A percentile compares a stretch with the other conserved stretches of the same genome.
Conservation (phyloP, 371 early-diverging fungal genomes). For the Mortierella sp. region DNA sequence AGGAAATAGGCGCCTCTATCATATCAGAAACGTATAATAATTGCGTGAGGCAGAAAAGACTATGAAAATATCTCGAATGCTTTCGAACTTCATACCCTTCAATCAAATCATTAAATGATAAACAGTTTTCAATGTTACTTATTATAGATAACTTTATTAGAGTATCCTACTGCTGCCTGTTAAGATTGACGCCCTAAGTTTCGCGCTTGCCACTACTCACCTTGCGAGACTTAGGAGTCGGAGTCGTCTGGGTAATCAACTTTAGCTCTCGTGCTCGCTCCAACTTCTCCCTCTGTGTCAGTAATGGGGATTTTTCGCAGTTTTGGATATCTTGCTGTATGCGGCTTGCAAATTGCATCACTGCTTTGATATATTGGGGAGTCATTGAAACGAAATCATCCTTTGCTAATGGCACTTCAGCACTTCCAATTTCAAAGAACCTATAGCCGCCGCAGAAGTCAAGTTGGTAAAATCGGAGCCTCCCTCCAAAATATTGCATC, state of each 20-base stretch:
- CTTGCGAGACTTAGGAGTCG: not conserved
- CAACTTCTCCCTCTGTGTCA: not conserved
- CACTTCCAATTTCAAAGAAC: not conserved
- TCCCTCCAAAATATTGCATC: not conserved
- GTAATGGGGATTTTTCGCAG: not conserved
- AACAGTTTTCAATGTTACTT: too few relatives aligned
- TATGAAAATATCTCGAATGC: too few relatives aligned
- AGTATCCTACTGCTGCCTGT: too few relatives aligned
- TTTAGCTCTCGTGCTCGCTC: not conserved
- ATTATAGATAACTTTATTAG: too few relatives aligned
- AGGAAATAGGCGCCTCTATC: too few relatives aligned
- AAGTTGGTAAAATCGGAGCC: slow-evolving; percentile 4
- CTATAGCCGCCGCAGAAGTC: not conserved
- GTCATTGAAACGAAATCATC: not conserved
- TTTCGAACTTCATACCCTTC: too few relatives aligned
- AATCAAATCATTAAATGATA: too few relatives aligned
- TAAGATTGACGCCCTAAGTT: too few relatives aligned
- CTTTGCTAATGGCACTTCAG: not conserved
- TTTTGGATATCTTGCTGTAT: not conserved
- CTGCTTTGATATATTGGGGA: not conserved
- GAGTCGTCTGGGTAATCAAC: not conserved
- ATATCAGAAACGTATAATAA: too few relatives aligned
- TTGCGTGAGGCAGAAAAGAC: too few relatives aligned
- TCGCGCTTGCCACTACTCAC: too few relatives aligned
- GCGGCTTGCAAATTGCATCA: not conserved